These are phyloP conservation scores for Trichosporon sp. DNA, from an alignment of 1,284 basidiomycete species.

Conservation along the genomic window DNA sequence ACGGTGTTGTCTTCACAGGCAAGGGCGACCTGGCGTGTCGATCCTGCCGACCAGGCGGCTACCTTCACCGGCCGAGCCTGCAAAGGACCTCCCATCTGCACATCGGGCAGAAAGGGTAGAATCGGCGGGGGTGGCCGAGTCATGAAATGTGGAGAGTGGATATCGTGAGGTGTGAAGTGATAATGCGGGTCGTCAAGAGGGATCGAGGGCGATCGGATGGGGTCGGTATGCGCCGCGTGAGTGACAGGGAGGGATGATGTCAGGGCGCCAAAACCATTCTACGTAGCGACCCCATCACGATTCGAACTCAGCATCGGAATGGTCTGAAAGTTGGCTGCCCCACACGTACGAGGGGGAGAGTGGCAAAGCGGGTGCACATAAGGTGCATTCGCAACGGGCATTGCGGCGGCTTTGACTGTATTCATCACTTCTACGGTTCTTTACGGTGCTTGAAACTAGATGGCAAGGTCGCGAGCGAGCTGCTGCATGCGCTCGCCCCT, in stretches of 20 bases:
- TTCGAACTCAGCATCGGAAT: not conserved
- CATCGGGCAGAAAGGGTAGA: constrained; percentile 42
- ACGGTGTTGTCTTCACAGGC: constrained; percentile 45
- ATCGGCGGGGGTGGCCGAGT: constrained; percentile 30
- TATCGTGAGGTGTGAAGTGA: not conserved
- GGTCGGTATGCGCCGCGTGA: not conserved
- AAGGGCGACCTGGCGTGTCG: constrained; percentile 39
- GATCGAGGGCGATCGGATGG: constrained; percentile 2
- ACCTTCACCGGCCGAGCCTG: constrained; percentile 41
- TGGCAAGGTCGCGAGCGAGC: not conserved
- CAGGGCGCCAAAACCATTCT: constrained; percentile 3
- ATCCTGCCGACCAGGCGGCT: constrained; percentile 43
- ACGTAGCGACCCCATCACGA: not conserved
- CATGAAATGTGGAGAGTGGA: not conserved
- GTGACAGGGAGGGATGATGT: constrained; percentile 4
- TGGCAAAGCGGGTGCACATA: no score
- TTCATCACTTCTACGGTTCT: no score
- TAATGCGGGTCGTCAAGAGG: not conserved
- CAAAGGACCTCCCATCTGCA: constrained; percentile 30
- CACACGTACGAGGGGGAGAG: no score
- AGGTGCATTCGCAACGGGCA: no score
- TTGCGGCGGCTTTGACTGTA: no score
- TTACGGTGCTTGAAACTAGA: no score
- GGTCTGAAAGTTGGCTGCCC: no score
- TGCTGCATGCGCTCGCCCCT: not conserved